Evolutionary conservation across 108 stramenopile species (phyloP).

Genomic region (Mayamaea pseudoterrestris): DNA sequence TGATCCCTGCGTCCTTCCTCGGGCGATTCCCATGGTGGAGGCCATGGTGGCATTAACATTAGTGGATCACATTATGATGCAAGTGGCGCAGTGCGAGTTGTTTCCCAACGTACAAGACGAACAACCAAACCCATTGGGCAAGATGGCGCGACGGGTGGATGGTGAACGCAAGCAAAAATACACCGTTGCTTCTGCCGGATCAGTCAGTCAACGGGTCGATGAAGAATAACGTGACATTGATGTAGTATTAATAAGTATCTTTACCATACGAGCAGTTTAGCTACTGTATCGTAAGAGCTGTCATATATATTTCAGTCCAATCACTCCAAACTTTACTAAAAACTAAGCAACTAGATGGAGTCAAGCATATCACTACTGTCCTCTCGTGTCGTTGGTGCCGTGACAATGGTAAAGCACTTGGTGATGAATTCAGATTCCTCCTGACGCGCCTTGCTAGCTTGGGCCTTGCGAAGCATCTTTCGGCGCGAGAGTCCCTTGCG

Average conservation of each 20-base stretch:
- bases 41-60: constrained; percentile 96
- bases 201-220: constrained; percentile 61
- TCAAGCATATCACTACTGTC: constrained; percentile 6
- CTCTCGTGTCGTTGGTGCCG: constrained; percentile 42
- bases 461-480: constrained; percentile 73
- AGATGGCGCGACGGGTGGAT: constrained; percentile 52
- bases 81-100: constrained; percentile 82
- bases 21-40: constrained; percentile 95
- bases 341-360: background rate
- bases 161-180: constrained; percentile 17
- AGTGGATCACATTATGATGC: constrained; percentile 91
- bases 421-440: constrained; percentile 77
- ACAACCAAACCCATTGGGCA: constrained; percentile 80
- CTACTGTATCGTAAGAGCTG: too few species aligned
- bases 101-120: constrained; percentile 57
- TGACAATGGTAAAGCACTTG: constrained; percentile 70
- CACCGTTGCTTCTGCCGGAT: constrained; percentile 11
- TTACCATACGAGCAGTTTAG: too few species aligned
- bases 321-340: too few species aligned
- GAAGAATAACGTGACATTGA: constrained; percentile 53
- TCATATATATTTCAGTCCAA: too few species aligned
- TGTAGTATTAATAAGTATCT: too few species aligned
- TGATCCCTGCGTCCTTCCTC: constrained; percentile 97
- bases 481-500: constrained; percentile 62
- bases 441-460: constrained; percentile 58